These are phyloP conservation scores for Mesostigma viride DNA, from an alignment of 139 green algal genomes.

Conservation along the genomic window DNA sequence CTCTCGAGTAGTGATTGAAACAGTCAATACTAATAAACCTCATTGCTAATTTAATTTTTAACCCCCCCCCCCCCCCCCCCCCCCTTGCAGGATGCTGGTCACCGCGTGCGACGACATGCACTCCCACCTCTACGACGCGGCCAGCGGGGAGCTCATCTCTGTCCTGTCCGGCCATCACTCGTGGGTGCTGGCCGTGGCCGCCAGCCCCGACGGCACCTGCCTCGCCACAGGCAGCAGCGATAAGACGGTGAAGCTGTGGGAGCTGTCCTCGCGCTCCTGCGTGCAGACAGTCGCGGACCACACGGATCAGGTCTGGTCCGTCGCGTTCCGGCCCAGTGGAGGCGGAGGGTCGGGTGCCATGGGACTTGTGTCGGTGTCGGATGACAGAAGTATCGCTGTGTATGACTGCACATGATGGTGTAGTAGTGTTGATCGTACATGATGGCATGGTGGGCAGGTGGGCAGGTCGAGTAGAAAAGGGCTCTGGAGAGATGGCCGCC, in stretches of 20 bases:
- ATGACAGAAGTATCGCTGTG: slow-evolving; percentile 36
- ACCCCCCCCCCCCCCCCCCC: too few relatives aligned
- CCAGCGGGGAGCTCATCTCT: slow-evolving; percentile 57
- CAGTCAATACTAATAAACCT: too few relatives aligned
- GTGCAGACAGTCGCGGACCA: slow-evolving; percentile 58
- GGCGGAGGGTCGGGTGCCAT: not conserved
- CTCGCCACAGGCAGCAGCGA: slow-evolving; percentile 52
- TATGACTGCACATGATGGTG: too few relatives aligned
- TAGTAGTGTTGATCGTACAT: too few relatives aligned
- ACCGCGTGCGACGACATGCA: slow-evolving; percentile 88
- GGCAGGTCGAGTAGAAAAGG: too few relatives aligned
- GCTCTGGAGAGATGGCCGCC: too few relatives aligned
- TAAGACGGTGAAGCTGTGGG: slow-evolving; percentile 66
- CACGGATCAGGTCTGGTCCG: slow-evolving; percentile 30
- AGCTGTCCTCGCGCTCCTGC: slow-evolving; percentile 54
- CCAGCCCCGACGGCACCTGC: slow-evolving; percentile 49
- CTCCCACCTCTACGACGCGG: slow-evolving; percentile 71
- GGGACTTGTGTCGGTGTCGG: slow-evolving; percentile 26
- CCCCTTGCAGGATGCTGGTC: slow-evolving; percentile 23
- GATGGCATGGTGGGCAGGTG: too few relatives aligned
- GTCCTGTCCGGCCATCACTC: slow-evolving; percentile 73
- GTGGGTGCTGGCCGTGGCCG: slow-evolving; percentile 71
- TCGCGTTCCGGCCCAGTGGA: slow-evolving; percentile 18
- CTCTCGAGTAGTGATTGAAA: too few relatives aligned
- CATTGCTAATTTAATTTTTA: too few relatives aligned